Evolutionary conservation across 192 early-diverging fungal species (phyloP), one percentile per base, ranked within the genome.

Genomic region (Coemansia sp.): DNA sequence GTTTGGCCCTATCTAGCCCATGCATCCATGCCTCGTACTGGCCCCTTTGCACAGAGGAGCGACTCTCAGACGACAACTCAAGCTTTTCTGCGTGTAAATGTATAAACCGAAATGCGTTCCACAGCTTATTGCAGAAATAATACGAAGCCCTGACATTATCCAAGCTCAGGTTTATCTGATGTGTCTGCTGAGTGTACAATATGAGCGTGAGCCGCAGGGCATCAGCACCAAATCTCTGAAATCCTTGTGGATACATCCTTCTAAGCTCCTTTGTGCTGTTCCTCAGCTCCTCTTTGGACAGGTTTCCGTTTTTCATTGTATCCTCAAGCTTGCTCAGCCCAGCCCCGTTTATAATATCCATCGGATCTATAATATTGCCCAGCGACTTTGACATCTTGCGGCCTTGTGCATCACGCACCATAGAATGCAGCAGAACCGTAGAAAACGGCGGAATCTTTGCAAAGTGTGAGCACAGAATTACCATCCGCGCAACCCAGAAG

Each of bases 401-500:
- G 7, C 92, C 92, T 53, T 77, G 66, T 23, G 64, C 65, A 58
- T 70, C 70, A n/a, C 79, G 83, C 65, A 97, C 94, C 96, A 99
- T 95, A 1, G 93, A 92, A 74, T 99, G 97, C 65, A 96, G 89
- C 77, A 93, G 90, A 12, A 98, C 90, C 42, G 87, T 88, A 39
- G 90, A 89, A 79, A 99, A 99, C 0, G 95, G 94, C 9, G 90
- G 87, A 37, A 90, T 64, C 4, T 86, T 86, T 11, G 92, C 89
- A 65, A 99, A 88, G 67, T 94, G 87, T 38, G 89, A 90, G 61
- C 93, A 91, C 52, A 99, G 79, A 94, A 99, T 99, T 9, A 92
- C 91, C 97, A 99, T 99, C 60, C 95, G 86, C 9, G 94, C 94
- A 13, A 99, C 92, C 96, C 97, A 99, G 78, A 99, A 99, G 80